phyloP scores from a whole-genome alignment of 2,329 filamentous ascomycete species.

The Talaromyces funiculosus region DNA sequence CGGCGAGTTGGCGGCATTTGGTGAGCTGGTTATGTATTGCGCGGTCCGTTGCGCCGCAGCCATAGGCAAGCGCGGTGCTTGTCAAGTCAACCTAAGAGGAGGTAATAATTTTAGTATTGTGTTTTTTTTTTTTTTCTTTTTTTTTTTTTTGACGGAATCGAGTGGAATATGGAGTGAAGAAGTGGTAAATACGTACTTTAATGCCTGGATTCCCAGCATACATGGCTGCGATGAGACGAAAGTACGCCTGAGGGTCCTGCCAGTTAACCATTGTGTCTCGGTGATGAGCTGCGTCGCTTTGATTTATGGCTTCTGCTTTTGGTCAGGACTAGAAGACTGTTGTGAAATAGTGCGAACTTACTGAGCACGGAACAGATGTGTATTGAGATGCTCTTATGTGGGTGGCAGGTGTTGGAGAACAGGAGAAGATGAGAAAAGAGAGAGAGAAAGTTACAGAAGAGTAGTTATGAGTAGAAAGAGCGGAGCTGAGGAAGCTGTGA shows the following conservation, averaged over 20 bases:
- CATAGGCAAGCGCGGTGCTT: constrained; percentile 42
- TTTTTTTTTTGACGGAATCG: not conserved
- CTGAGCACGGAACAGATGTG: no score
- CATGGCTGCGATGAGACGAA: constrained; percentile 24
- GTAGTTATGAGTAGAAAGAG: no score
- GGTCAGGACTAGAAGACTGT: not conserved
- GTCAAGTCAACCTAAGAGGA: constrained; percentile 40
- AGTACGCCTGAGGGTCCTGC: constrained; percentile 21
- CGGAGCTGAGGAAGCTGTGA: not conserved
- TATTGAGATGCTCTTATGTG: not conserved
- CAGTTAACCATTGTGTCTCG: constrained; percentile 27
- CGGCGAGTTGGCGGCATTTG: constrained; percentile 39
- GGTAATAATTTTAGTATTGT: not conserved
- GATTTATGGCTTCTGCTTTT: not conserved
- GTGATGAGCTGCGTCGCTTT: no score
- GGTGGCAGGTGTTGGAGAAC: not conserved
- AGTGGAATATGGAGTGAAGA: not conserved
- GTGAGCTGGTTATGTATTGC: constrained; percentile 45
- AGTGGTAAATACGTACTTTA: constrained; percentile 17
- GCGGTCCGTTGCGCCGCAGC: constrained; percentile 43
- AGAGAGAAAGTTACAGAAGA: not conserved
- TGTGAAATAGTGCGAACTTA: not conserved
- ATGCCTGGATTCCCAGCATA: constrained; percentile 25
- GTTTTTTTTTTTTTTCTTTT: no score
- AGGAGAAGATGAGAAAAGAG: not conserved